Evolutionary conservation across 805 yeast species (phyloP).

Genomic region (Torulaspora microellipsoides): DNA sequence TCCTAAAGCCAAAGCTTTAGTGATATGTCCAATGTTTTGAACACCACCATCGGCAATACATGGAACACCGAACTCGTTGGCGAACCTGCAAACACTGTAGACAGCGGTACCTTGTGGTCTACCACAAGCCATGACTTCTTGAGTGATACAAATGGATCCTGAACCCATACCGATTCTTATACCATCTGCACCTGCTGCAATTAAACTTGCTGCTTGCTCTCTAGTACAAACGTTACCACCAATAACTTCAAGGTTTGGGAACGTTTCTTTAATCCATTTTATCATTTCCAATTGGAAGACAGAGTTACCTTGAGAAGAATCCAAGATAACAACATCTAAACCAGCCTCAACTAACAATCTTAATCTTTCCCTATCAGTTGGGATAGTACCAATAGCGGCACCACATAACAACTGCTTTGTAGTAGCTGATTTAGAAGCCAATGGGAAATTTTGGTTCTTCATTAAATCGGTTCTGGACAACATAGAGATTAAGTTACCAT

Average conservation of each 20-base stretch:
- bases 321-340: conserved; percentile 90
- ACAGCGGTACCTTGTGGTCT: conserved; percentile 99
- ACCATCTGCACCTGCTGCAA: conserved; percentile 96
- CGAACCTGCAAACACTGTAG: conserved; percentile 87
- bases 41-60: conserved; percentile 99
- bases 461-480: conserved; percentile 94
- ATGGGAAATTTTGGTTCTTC: conserved; percentile 90
- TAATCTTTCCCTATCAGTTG: conserved; percentile 82
- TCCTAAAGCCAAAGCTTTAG: conserved; percentile 94
- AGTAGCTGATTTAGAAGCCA: conserved; percentile 86
- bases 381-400: conserved; percentile 96
- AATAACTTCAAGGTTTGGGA: conserved; percentile 79
- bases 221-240: conserved; percentile 99
- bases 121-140: conserved; percentile 99
- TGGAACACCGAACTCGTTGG: conserved; percentile 94
- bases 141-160: conserved; percentile 98
- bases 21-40: conserved; percentile 96
- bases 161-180: conserved; percentile 99
- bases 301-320: conserved; percentile 98
- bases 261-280: conserved; percentile 78
- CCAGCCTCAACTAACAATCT: conserved; percentile 87
- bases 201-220: conserved; percentile 96
- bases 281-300: conserved; percentile 91
- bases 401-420: conserved; percentile 97
- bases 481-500: conserved; percentile 76